These are phyloP conservation scores for Trichocomaceae sp. DNA, from an alignment of 2,329 filamentous ascomycete genomes.

Conservation along the genomic window DNA sequence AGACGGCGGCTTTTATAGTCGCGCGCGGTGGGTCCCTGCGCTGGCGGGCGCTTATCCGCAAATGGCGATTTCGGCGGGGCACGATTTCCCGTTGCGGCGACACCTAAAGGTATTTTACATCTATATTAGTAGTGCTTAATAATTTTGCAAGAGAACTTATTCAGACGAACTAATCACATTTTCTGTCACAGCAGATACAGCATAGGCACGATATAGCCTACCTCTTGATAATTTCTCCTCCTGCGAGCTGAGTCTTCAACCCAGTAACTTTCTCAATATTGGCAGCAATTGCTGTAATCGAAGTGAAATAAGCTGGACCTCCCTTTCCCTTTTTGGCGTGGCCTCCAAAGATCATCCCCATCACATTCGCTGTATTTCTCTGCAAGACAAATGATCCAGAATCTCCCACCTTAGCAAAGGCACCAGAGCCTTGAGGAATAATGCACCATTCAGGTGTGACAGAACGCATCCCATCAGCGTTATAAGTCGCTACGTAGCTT, in stretches of 20 bases:
- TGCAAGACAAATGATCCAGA: slow-evolving; percentile 9
- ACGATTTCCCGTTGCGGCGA: too few relatives aligned
- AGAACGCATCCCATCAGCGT: slow-evolving; percentile 1
- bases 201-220: too few relatives aligned
- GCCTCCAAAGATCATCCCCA: slow-evolving; percentile 8
- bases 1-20: too few relatives aligned
- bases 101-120: too few relatives aligned
- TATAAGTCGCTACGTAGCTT: slow-evolving; percentile 6
- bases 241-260: slow-evolving; percentile 5
- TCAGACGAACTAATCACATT: too few relatives aligned
- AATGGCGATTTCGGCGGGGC: too few relatives aligned
- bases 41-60: too few relatives aligned
- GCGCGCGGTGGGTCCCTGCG: too few relatives aligned
- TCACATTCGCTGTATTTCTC: not conserved
- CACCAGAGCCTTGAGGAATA: not conserved
- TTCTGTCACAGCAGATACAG: too few relatives aligned
- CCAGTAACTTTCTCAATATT: slow-evolving; percentile 6
- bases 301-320: slow-evolving; percentile 8
- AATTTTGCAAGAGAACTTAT: too few relatives aligned
- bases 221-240: not conserved
- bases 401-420: slow-evolving; percentile 3
- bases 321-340: slow-evolving; percentile 1
- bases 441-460: slow-evolving; percentile 10
- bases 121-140: too few relatives aligned
- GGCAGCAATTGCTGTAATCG: slow-evolving; percentile 7